Conservation (phyloP, 805 yeast species). For the Allodekkera sacchari region DNA sequence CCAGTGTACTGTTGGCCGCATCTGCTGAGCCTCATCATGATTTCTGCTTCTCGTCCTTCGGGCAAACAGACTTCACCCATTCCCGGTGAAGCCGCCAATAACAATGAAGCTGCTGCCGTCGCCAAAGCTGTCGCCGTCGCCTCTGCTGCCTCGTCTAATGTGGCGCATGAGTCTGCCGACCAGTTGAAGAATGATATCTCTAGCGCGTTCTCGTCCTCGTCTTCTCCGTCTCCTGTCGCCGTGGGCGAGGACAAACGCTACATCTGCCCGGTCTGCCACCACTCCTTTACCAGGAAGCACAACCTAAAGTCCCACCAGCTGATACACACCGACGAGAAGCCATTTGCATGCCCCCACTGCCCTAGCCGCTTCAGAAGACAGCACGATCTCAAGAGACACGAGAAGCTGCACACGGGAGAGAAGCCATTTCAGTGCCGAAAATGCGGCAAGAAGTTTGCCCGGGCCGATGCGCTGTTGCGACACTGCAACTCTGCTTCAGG, state of each 20-base stretch:
- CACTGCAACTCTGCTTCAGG: conserved; percentile 41
- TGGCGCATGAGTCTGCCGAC: not conserved
- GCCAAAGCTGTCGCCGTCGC: conserved; percentile 5
- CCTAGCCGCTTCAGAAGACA: conserved; percentile 55
- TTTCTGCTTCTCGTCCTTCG: no score
- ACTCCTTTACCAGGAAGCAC: conserved; percentile 62
- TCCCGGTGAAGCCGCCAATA: no score
- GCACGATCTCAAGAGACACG: conserved; percentile 72
- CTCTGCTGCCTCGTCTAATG: conserved; percentile 4
- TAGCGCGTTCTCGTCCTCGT: no score
- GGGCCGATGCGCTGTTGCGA: conserved; percentile 69
- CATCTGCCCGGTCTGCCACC: conserved; percentile 52
- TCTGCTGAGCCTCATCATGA: no score
- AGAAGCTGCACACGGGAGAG: conserved; percentile 68
- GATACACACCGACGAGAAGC: conserved; percentile 58
- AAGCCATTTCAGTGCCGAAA: conserved; percentile 54
- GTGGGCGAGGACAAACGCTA: conserved; percentile 35
- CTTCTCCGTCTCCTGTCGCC: no score
- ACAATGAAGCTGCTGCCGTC: no score
- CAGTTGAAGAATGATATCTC: no score
- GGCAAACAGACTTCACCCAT: no score
- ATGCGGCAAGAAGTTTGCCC: conserved; percentile 60
- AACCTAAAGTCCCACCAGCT: conserved; percentile 65
- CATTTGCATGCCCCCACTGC: conserved; percentile 57
- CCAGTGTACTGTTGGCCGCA: no score